Evolutionary conservation across 2,329 filamentous ascomycete species (phyloP).

Genomic region (Alternaria arbusti): DNA sequence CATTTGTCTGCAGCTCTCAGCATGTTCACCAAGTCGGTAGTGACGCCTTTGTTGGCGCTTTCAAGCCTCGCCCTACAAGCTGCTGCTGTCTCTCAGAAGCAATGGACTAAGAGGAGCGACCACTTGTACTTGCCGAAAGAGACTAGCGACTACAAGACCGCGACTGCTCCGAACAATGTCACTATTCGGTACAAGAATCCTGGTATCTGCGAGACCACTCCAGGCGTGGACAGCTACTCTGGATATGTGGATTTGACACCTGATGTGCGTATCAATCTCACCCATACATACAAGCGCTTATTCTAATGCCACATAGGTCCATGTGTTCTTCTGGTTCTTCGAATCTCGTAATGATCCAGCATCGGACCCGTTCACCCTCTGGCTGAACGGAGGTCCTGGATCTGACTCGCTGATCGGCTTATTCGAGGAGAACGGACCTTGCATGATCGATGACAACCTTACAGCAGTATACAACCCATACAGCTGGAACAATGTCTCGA

Average conservation of each 20-base stretch:
- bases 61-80: constrained; percentile 18
- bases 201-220: constrained; percentile 60
- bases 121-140: constrained; percentile 46
- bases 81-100: constrained; percentile 24
- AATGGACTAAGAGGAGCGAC: constrained; percentile 27
- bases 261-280: constrained; percentile 15
- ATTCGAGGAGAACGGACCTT: constrained; percentile 51
- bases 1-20: background rate
- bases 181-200: constrained; percentile 61
- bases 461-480: constrained; percentile 59
- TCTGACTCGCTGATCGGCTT: constrained; percentile 61
- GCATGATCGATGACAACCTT: constrained; percentile 26
- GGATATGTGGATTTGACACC: constrained; percentile 51
- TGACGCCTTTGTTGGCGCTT: constrained; percentile 17
- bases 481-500: constrained; percentile 65
- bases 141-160: constrained; percentile 53
- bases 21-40: constrained; percentile 22
- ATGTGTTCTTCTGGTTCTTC: constrained; percentile 59
- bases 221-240: constrained; percentile 57
- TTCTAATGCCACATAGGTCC: constrained; percentile 17
- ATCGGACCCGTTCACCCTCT: constrained; percentile 57
- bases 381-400: constrained; percentile 61
- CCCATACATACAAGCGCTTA: background rate
- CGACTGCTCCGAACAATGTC: constrained; percentile 53
- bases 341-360: constrained; percentile 57